Evolutionary conservation across 345 rosid genomes (phyloP).

Genomic region (Trapa bicornis): DNA sequence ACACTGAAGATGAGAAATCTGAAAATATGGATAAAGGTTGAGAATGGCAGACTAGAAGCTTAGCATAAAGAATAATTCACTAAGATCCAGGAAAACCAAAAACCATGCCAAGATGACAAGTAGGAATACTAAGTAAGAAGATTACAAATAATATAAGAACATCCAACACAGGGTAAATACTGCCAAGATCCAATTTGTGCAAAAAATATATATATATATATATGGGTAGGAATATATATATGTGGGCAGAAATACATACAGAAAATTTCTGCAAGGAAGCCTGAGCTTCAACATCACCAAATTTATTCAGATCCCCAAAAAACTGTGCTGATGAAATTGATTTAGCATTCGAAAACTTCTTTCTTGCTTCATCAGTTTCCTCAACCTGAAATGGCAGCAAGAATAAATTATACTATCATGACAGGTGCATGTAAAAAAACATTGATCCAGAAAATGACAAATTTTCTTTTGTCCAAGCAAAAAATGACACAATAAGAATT

Average conservation of each 20-base stretch:
- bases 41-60: background rate
- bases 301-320: conserved; percentile 56
- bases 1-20: background rate
- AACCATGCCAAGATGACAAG: background rate
- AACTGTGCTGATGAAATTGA: conserved; percentile 94
- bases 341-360: conserved; percentile 89
- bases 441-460: too few species aligned
- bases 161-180: background rate
- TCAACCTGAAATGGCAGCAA: conserved; percentile 35
- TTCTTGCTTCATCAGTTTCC: conserved; percentile 95
- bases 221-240: conserved; percentile 20
- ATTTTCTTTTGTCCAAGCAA: too few species aligned
- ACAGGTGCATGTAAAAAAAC: background rate
- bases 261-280: conserved; percentile 78
- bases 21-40: background rate
- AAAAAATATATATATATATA: too few species aligned
- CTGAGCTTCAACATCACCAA: conserved; percentile 56
- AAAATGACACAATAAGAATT: background rate
- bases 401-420: background rate
- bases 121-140: background rate
- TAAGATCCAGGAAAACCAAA: background rate
- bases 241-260: conserved; percentile 29
- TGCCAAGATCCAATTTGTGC: background rate
- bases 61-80: background rate
- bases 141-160: background rate